Base-by-base conservation (phyloP, 495 filamentous ascomycete genomes). In the Lophiostoma macrostomum region DNA sequence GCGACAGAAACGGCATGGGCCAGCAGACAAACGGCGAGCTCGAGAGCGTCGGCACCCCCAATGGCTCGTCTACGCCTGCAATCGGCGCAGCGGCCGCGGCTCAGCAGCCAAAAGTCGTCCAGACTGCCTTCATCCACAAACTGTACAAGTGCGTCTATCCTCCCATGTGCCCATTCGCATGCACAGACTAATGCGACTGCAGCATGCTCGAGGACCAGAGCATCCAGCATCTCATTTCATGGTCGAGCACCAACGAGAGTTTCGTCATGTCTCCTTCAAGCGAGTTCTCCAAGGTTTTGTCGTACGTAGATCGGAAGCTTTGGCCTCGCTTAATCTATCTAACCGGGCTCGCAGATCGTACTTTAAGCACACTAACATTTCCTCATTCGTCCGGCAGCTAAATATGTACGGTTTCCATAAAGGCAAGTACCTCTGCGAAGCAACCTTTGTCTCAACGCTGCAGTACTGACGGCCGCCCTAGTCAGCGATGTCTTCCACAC, bases 321-420 rank as follows among this genome's bases (percentile, higher is more conserved):
- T 60, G 56, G 31, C 56, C 51, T 36, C 23, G 38, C 20, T 44
- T 55, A 47, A 60, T 65, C 49, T 64, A 65, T 42, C 50, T 60
- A 58, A 56, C 37, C 37, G 25, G 25, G 35, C 29, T 86, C 83
- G 50, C 82, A 95, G 70, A 46, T 67, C 67, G 82, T 98, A 98
- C 69, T 98, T 98, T 70, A 98, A 98, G 67, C 93, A 98, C 69
- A 98, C 93, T 53, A 98, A 98, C 66, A 94, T 97, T 47, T 96
- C 93, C 4, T 98, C 93, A 8, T 98, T 98, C 67, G 93, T 98
- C 29, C 82, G 93, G 40, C 93, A 98, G 71, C 75, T 98, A 46
- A 98, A 98, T 67, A 98, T 98, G 93, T 98, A 98, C 63, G 93
- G 93, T 1, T 98, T 98, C 74, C 93, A 98, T 71, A 98, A 98